These are phyloP conservation scores for Aspergillus leporis DNA, from an alignment of 495 filamentous ascomycete genomes.

Conservation along the genomic window DNA sequence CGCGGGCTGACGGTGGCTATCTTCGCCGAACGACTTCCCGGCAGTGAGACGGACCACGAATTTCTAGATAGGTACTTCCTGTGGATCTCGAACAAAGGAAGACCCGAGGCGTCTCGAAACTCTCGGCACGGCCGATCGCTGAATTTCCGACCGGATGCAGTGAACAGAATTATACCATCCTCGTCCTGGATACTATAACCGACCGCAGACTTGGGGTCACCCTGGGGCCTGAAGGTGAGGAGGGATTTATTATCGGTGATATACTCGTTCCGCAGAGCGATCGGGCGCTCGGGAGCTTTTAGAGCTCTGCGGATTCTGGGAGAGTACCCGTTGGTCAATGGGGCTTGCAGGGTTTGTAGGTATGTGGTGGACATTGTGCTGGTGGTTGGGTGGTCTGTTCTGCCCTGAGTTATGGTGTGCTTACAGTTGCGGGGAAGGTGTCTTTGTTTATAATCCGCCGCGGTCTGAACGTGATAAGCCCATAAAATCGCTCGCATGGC, in stretches of 20 bases:
- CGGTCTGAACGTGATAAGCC: background rate
- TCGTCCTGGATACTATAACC: slow-evolving; percentile 27
- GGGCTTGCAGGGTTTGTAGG: slow-evolving; percentile 13
- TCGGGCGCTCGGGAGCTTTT: slow-evolving; percentile 22
- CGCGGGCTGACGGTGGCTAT: slow-evolving; percentile 20
- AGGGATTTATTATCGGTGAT: slow-evolving; percentile 22
- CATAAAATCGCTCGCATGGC: background rate
- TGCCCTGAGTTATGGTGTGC: background rate
- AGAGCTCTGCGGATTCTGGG: slow-evolving; percentile 12
- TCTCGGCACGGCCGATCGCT: slow-evolving; percentile 18
- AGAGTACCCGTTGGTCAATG: background rate
- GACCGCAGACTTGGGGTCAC: slow-evolving; percentile 20
- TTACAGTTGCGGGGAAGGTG: background rate
- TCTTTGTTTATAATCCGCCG: background rate
- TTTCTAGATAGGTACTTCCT: slow-evolving; percentile 9
- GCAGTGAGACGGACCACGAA: slow-evolving; percentile 28
- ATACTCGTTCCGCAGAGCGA: slow-evolving; percentile 28
- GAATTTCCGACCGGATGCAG: slow-evolving; percentile 22
- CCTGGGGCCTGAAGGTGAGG: slow-evolving; percentile 23
- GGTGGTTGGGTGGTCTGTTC: background rate
- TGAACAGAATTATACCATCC: slow-evolving; percentile 23
- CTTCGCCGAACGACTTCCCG: slow-evolving; percentile 19
- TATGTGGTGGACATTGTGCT: background rate
- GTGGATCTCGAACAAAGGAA: slow-evolving; percentile 29
- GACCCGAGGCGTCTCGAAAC: slow-evolving; percentile 20